Evolutionary conservation across 2,329 filamentous ascomycete species (phyloP), one percentile per base, ranked within the genome.

Genomic region (Cladophialophora bantiana): DNA sequence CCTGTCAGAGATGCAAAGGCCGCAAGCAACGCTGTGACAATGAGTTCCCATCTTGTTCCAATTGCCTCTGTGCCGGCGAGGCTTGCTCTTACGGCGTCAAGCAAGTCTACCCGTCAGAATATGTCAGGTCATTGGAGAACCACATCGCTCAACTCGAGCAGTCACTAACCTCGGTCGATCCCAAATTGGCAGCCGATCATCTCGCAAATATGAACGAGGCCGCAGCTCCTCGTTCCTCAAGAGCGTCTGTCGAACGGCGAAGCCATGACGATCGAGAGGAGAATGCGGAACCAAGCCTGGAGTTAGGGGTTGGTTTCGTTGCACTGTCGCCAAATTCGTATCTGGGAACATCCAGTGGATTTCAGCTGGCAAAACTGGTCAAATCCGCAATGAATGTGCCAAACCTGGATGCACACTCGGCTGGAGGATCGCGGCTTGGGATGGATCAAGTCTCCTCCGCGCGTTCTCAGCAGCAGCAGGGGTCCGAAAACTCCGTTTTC

Each of bases 21-120:
- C 45, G 45, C 18, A 50, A 50, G 9, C 45, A 50, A 50, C 45
- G 45, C 45, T 50, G 45, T 26, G 45, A 50, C 45, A 50, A 50
- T 50, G 45, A 50, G 20, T 50, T 50, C 9, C 45, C 45, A 12
- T 50, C 45, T 31, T 50, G 45, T 50, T 50, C 45, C 18, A 50
- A 50, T 18, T 50, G 45, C 45, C 45, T 50, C 18, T 50, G 18
- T 9, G 45, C 45, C 10, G 45, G 45, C 10, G 45, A 50, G 20
- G 18, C 45, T 50, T 50, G 45, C 45, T 50, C 45, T 26, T 50
- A 50, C 45, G 45, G 45, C 18, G 45, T 50, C 7, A 50, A 50
- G 45, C 45, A 50, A 50, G 45, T 50, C 9, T 50, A 50, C 12
- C 45, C 45, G 45, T 50, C 45, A 50, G 45, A 50, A 26, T 50